These are phyloP conservation scores for Panaeolus cyanescens DNA, from an alignment of 768 basidiomycete genomes.

Conservation along the genomic window DNA sequence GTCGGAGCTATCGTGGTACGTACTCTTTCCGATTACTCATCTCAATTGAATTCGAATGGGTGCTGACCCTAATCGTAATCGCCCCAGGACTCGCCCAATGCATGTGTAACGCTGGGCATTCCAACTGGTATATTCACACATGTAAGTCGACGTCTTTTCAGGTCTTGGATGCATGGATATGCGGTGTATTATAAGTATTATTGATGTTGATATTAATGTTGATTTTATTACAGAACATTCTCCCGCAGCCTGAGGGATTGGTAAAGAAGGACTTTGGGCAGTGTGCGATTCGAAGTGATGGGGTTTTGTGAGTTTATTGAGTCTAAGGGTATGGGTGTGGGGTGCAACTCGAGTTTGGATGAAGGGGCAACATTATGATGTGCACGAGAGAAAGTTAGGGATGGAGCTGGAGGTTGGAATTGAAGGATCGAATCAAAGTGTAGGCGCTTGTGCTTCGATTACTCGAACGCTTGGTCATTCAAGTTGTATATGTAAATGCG, in stretches of 20 bases:
- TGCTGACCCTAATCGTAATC: no score
- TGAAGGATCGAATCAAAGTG: no score
- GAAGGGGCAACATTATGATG: no score
- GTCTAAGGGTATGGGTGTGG: no score
- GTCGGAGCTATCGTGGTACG: constrained; percentile 70
- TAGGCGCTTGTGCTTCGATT: no score
- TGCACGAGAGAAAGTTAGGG: no score
- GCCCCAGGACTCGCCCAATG: constrained; percentile 72
- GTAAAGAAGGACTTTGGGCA: constrained; percentile 61
- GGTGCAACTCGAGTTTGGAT: no score
- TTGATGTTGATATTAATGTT: no score
- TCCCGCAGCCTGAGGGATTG: constrained; percentile 65
- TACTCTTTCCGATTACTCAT: constrained; percentile 3
- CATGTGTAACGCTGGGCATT: constrained; percentile 72
- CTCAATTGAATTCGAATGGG: background rate
- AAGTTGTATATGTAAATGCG: no score
- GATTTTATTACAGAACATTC: constrained; percentile 52
- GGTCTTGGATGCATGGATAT: background rate
- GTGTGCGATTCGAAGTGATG: constrained; percentile 67
- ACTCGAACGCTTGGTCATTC: no score
- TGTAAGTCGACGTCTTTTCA: constrained; percentile 34
- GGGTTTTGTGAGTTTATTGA: constrained; percentile 33
- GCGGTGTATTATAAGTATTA: background rate
- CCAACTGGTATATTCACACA: constrained; percentile 80
- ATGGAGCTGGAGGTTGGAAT: no score